Conservation (phyloP, 768 basidiomycete genomes). For the Cystofilobasidium bisporidii region DNA sequence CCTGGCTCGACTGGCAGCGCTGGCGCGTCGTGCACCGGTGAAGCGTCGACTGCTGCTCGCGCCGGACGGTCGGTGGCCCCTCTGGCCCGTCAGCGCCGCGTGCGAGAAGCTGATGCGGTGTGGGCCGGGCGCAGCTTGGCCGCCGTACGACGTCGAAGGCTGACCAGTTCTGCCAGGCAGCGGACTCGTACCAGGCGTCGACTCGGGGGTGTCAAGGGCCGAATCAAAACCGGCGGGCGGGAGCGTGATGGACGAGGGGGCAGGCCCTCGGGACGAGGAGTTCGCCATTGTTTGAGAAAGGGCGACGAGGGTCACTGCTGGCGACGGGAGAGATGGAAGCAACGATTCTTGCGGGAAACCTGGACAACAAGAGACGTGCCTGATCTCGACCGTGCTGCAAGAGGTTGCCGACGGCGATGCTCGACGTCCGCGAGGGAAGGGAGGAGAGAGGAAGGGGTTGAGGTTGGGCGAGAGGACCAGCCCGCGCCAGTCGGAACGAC, state of each 20-base stretch:
- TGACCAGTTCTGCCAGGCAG: background rate
- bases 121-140: background rate
- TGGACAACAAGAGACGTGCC: too few relatives aligned
- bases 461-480: too few relatives aligned
- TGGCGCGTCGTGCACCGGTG: background rate
- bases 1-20: background rate
- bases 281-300: background rate
- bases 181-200: background rate
- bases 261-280: background rate
- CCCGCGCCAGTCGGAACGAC: too few relatives aligned
- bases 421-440: too few relatives aligned
- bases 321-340: too few relatives aligned
- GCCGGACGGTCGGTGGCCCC: background rate
- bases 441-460: too few relatives aligned
- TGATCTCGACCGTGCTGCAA: too few relatives aligned
- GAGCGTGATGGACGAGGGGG: background rate
- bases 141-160: background rate
- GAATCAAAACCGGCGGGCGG: background rate
- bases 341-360: too few relatives aligned
- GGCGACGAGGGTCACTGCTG: background rate
- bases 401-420: too few relatives aligned
- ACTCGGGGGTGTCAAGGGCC: slow-evolving; percentile 1
- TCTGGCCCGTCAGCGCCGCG: background rate
- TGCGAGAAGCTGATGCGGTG: slow-evolving; percentile 8
- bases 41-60: background rate